A percentile compares a stretch with the other conserved stretches of the same genome.
Conservation (phyloP, 768 basidiomycete species). For the Mycena albidolilacea region DNA sequence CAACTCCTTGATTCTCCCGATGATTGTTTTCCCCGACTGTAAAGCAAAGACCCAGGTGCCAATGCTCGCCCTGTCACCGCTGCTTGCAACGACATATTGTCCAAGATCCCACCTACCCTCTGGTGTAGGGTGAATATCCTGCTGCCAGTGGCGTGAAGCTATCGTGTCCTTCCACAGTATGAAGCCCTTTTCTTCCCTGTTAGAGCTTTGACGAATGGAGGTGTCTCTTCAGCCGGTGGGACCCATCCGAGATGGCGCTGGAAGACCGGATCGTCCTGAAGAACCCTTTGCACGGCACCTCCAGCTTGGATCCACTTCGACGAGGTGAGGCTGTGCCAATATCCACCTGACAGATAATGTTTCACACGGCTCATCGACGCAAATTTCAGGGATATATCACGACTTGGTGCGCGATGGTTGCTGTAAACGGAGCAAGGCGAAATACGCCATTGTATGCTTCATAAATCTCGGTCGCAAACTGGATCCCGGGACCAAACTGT, state of each 20-base stretch:
- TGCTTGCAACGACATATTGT: not conserved
- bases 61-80: not conserved
- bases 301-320: not conserved
- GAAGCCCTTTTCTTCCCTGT: not conserved
- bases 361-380: no score
- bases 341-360: constrained; percentile 44
- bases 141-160: not conserved
- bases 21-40: not conserved
- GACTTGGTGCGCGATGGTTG: no score
- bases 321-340: constrained; percentile 53
- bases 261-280: constrained; percentile 34
- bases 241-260: no score
- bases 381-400: no score
- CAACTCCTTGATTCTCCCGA: no score
- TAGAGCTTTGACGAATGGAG: not conserved
- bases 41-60: not conserved
- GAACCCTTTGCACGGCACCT: no score
- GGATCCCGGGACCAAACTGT: constrained; percentile 51
- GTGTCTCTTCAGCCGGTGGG: no score
- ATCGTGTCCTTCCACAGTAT: not conserved
- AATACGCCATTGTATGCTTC: constrained; percentile 59
- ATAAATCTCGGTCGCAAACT: constrained; percentile 54
- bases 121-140: not conserved
- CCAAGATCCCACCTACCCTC: not conserved
- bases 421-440: constrained; percentile 18